A percentile compares a stretch with the other conserved stretches of the same genome.
Conservation (phyloP, 208 protist genomes). For the Angomonas deanei region DNA sequence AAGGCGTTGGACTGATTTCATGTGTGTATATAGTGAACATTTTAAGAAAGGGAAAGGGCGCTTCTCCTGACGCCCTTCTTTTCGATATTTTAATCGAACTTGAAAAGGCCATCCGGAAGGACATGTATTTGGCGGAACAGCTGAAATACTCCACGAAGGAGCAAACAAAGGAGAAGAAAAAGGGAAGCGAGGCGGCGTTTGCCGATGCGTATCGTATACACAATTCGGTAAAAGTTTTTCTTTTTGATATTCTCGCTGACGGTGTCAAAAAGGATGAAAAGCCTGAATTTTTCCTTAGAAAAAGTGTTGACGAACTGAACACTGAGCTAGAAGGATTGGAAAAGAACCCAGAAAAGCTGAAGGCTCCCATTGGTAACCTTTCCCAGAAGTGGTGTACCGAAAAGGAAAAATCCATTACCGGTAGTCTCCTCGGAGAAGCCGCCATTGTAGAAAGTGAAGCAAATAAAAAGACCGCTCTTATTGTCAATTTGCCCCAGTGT, state of each 20-base stretch:
- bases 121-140: background rate
- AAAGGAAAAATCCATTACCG: conserved; percentile 36
- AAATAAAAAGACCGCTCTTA: conserved; percentile 20
- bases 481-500: conserved; percentile 8
- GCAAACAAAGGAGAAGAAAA: conserved; percentile 63
- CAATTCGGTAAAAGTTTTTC: conserved; percentile 57
- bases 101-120: background rate
- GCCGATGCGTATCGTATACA: conserved; percentile 62
- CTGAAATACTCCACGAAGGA: conserved; percentile 7
- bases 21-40: background rate
- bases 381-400: conserved; percentile 50
- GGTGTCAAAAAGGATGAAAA: conserved; percentile 36
- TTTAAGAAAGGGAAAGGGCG: background rate
- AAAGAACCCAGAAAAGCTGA: conserved; percentile 33
- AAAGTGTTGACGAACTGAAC: conserved; percentile 62
- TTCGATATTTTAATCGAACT: conserved; percentile 2
- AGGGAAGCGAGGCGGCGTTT: conserved; percentile 45
- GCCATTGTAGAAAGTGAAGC: conserved; percentile 34
- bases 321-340: conserved; percentile 54
- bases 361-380: conserved; percentile 57
- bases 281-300: conserved; percentile 23
- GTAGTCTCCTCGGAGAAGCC: conserved; percentile 24
- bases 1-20: background rate
- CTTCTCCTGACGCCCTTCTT: background rate
- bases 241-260: conserved; percentile 52